These are phyloP conservation scores for Marchantia paleacea DNA, from an alignment of 225 moss, liverwort and hornwort species.

Conservation along the genomic window DNA sequence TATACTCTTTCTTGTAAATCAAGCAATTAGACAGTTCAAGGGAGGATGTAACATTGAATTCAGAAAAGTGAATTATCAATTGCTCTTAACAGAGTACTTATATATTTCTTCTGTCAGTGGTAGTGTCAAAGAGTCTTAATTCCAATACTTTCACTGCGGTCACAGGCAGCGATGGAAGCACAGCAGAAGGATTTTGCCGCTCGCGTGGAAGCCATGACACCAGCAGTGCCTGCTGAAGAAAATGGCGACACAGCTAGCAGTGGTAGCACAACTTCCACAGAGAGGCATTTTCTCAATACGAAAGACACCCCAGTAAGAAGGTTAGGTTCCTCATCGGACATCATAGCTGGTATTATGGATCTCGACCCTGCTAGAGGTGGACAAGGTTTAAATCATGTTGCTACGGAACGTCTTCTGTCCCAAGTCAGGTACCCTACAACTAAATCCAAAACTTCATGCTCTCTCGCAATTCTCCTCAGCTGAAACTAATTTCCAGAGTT, in stretches of 20 bases:
- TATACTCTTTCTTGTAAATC: not conserved
- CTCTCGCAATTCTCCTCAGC: not conserved
- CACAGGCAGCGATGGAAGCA: conserved; percentile 35
- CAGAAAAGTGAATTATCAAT: not conserved
- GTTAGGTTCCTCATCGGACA: conserved; percentile 27
- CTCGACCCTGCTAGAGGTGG: conserved; percentile 34
- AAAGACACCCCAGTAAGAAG: conserved; percentile 18
- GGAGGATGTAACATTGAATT: not conserved
- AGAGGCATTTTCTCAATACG: not conserved
- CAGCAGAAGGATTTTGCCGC: conserved; percentile 28
- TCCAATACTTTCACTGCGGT: not conserved
- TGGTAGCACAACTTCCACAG: conserved; percentile 17
- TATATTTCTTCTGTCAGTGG: too few species aligned
- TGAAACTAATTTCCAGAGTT: not conserved
- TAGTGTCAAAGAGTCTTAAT: not conserved
- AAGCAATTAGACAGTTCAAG: not conserved
- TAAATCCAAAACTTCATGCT: not conserved
- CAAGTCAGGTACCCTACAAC: conserved; percentile 27
- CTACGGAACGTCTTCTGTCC: conserved; percentile 38
- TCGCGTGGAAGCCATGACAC: conserved; percentile 32
- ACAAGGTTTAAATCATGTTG: conserved; percentile 32
- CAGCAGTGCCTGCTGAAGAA: conserved; percentile 16
- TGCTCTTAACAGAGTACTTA: too few species aligned
- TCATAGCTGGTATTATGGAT: conserved; percentile 29
- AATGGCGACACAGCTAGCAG: conserved; percentile 8